Conservation (phyloP, 2,329 filamentous ascomycete species). For the Aspergillus fijiensis region DNA sequence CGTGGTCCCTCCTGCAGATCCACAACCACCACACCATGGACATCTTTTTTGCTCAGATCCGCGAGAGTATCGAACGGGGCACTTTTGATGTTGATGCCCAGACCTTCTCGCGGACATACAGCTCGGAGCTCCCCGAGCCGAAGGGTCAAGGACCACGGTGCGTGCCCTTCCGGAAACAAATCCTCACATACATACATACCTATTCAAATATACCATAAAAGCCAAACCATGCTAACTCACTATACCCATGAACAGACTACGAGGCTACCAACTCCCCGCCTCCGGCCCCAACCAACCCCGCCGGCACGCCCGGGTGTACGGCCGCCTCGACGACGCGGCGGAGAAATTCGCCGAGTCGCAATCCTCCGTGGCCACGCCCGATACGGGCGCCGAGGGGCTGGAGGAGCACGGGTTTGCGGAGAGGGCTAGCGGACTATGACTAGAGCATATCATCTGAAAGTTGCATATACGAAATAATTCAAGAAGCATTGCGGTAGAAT, state of each 20-base stretch:
- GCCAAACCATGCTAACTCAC: neutral
- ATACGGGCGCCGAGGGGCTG: constrained; percentile 53
- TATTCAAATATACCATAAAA: neutral
- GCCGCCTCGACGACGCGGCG: constrained; percentile 53
- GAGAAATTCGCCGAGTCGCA: constrained; percentile 50
- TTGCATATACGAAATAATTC: too few relatives aligned
- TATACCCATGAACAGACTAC: constrained; percentile 46
- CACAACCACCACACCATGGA: constrained; percentile 79
- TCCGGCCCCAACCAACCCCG: constrained; percentile 61
- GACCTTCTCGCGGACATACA: constrained; percentile 68
- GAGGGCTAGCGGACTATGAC: constrained; percentile 24
- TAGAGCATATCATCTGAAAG: too few relatives aligned
- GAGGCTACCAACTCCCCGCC: constrained; percentile 80
- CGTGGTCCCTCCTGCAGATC: constrained; percentile 87
- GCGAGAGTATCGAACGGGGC: constrained; percentile 59
- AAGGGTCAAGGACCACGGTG: constrained; percentile 74
- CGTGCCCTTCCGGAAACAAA: constrained; percentile 10
- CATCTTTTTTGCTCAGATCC: constrained; percentile 70
- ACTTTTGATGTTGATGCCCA: constrained; percentile 56
- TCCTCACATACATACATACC: neutral
- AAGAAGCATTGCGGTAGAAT: neutral
- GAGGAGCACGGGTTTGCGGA: constrained; percentile 59
- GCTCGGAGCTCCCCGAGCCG: constrained; percentile 67
- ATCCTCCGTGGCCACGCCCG: constrained; percentile 53
- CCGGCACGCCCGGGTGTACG: constrained; percentile 69